These are phyloP conservation scores for Phanerochaete carnosa DNA, from an alignment of 768 basidiomycete genomes.

Conservation along the genomic window DNA sequence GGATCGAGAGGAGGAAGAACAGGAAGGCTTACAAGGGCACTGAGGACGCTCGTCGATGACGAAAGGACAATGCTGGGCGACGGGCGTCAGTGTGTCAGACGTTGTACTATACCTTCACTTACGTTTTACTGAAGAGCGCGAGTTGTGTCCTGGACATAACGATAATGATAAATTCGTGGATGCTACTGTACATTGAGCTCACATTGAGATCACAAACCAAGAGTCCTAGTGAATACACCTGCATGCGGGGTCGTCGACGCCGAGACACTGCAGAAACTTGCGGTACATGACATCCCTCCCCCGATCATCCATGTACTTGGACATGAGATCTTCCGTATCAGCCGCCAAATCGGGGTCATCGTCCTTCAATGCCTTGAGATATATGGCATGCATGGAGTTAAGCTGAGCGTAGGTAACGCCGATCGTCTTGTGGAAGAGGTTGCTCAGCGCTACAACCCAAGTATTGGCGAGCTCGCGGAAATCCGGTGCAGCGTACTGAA, in stretches of 20 bases:
- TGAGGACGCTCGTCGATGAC: no score
- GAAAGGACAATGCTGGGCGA: no score
- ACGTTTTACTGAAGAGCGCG: no score
- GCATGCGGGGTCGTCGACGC: neutral
- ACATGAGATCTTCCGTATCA: neutral
- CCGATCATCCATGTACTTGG: slow-evolving; percentile 1
- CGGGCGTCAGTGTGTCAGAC: no score
- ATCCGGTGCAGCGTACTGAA: neutral
- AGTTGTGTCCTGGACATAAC: neutral
- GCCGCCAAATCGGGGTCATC: neutral
- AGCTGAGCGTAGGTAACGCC: neutral
- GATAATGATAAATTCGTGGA: neutral
- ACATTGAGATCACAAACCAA: neutral
- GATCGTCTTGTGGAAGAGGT: neutral
- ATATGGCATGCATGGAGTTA: neutral
- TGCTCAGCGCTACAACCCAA: neutral
- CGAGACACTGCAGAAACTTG: neutral
- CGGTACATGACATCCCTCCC: neutral
- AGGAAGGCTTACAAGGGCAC: neutral
- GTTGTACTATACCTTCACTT: no score
- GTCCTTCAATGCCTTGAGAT: neutral
- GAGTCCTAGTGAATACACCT: neutral
- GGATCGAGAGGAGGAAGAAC: slow-evolving; percentile 10
- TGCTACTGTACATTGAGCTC: neutral
- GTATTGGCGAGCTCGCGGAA: neutral